A percentile compares a stretch with the other conserved stretches of the same genome.
Conservation (phyloP, 108 stramenopile genomes). For the Nitzschia sp. region DNA sequence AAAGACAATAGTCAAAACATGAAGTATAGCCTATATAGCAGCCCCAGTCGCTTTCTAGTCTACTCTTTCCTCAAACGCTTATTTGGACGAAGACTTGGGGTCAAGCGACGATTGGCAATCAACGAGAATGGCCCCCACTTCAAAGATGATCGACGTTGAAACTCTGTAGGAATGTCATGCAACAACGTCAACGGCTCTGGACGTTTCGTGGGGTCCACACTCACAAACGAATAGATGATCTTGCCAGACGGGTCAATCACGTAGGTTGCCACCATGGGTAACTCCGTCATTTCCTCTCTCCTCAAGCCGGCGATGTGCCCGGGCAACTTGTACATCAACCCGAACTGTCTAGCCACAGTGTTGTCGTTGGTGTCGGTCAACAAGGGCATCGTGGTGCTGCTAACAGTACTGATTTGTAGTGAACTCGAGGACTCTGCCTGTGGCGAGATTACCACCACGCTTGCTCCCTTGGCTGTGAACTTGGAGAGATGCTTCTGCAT, state of each 20-base stretch:
- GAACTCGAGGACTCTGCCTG: not conserved
- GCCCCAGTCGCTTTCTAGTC: too few species aligned
- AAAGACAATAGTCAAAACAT: too few species aligned
- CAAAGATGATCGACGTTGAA: not conserved
- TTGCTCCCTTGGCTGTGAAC: conserved; percentile 32
- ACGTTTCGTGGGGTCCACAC: conserved; percentile 23
- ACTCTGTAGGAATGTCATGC: conserved; percentile 17
- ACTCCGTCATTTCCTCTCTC: not conserved
- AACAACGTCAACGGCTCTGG: conserved; percentile 26
- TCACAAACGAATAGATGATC: conserved; percentile 13
- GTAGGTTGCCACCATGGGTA: conserved; percentile 30
- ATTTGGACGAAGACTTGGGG: not conserved
- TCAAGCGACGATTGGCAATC: conserved; percentile 3
- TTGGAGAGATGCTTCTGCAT: conserved; percentile 10
- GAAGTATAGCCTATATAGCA: too few species aligned
- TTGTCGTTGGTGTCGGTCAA: conserved; percentile 4
- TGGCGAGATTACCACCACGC: conserved; percentile 16
- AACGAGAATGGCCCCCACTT: conserved; percentile 14
- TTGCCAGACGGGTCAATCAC: conserved; percentile 17
- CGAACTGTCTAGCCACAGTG: conserved; percentile 11
- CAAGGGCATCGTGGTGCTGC: conserved; percentile 14
- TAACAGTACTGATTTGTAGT: not conserved
- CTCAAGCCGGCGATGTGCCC: not conserved
- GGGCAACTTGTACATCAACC: conserved; percentile 9
- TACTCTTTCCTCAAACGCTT: too few species aligned